These are phyloP conservation scores for Ophiocordyceps camponoti-leonardi DNA, from an alignment of 2,329 filamentous ascomycete genomes.

Conservation along the genomic window DNA sequence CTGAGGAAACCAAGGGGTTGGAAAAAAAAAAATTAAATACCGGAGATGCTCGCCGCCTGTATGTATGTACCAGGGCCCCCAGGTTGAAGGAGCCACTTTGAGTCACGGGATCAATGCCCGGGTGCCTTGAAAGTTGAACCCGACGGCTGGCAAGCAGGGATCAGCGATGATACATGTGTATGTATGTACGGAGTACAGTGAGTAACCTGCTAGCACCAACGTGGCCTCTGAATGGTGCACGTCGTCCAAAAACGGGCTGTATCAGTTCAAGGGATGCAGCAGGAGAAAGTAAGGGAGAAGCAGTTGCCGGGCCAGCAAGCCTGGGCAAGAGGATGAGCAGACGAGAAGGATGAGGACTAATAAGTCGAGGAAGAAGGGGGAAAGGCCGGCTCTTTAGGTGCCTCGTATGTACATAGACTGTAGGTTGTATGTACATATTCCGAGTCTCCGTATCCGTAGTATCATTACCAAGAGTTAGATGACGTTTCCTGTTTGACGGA, in stretches of 20 bases:
- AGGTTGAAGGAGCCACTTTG: background rate
- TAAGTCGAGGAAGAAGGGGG: too few relatives aligned
- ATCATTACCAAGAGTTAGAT: too few relatives aligned
- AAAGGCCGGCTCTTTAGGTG: too few relatives aligned
- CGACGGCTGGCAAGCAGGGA: background rate
- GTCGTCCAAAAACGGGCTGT: background rate
- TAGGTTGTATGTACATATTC: too few relatives aligned
- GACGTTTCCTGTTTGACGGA: background rate
- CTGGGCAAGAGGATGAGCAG: background rate
- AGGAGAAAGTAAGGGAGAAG: background rate
- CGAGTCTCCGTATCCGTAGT: too few relatives aligned
- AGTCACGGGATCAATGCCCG: background rate
- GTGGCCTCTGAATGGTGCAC: background rate
- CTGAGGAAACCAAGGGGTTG: background rate
- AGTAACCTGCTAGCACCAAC: background rate
- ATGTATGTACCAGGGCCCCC: background rate
- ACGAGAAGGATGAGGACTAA: background rate
- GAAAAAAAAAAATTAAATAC: too few relatives aligned
- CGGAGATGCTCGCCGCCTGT: background rate
- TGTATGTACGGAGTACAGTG: too few relatives aligned
- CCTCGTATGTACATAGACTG: too few relatives aligned
- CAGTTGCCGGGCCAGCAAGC: conserved; percentile 3
- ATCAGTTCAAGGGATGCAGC: background rate
- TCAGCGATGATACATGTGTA: background rate
- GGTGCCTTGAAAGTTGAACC: background rate